Evolutionary conservation across 225 moss, liverwort and hornwort genomes (phyloP), one percentile per base, ranked within the genome.

Genomic region (Physcomitrium patens): DNA sequence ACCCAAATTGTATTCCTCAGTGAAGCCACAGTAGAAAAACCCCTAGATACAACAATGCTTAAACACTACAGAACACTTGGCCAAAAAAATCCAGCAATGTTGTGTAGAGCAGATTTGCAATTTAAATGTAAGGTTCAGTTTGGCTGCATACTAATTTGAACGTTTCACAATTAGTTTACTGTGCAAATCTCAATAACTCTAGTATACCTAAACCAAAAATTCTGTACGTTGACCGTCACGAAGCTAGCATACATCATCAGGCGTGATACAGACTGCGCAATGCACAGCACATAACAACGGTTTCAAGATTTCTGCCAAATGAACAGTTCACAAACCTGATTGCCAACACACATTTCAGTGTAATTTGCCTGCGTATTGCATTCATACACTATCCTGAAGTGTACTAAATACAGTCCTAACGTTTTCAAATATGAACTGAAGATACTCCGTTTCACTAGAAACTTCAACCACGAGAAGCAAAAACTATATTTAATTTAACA

Each of bases 191-290:
- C 15, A 6, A 17, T 56, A 52, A 43, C 37, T 43, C 27, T 3
- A 10, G 52, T 50, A 18, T 72, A 95, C 95, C 99, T 99, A 95
- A 50, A 77, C 74, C 66, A 99, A 75, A 57, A 99, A 93, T 67
- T 90, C 89, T 42, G 99, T 95, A 55, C 95, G 86, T 84, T 99
- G 95, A 68, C 83, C 84, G 22, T 82, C 83, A 65, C 99, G 93
- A 49, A 99, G 86, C 71, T 89, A 86, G 55, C 87, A 88, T 54
- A 95, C 94, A 85, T 95, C 95, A 63, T 90, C 87, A 76, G 91
- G 95, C 1, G 95, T 99, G 1, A 78, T 11, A 79, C 89, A 91
- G 57, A 95, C 96, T 77, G 96, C 96, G 85, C 93, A 96, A 93
- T 96, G 91, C 69, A 75, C n/a, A 71, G n/a, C 22, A 45, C 76